A percentile compares a stretch with the other conserved stretches of the same genome.
Conservation (phyloP, 179 eudicot genomes). For the Amaranthus tricolor region DNA sequence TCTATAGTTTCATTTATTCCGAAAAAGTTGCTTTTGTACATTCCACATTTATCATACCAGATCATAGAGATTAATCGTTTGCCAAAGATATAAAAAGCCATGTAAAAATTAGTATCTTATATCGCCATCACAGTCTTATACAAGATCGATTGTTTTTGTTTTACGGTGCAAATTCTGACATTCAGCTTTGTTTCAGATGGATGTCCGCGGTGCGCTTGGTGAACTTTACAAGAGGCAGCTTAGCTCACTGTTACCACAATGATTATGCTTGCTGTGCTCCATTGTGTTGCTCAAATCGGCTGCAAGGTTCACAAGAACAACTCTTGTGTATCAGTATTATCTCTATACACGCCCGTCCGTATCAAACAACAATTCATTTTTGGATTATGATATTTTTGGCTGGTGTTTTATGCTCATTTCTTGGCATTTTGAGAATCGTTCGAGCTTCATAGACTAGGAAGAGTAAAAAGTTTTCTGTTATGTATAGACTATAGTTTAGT, state of each 20-base stretch:
- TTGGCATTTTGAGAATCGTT: slow-evolving; percentile 1
- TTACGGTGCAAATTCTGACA: background rate
- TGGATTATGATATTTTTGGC: slow-evolving; percentile 19
- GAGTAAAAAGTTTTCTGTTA: background rate
- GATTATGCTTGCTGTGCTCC: slow-evolving; percentile 1
- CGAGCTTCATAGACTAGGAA: slow-evolving; percentile 3
- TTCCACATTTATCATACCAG: too few relatives aligned
- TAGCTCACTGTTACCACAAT: slow-evolving; percentile 47
- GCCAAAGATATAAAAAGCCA: background rate
- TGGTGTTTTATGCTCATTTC: background rate
- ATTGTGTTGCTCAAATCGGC: background rate
- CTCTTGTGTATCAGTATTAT: background rate
- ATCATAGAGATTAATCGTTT: background rate
- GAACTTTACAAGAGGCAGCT: slow-evolving; percentile 80
- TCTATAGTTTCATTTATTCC: background rate
- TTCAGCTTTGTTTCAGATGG: slow-evolving; percentile 54
- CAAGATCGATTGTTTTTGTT: background rate
- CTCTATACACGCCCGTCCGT: slow-evolving; percentile 5
- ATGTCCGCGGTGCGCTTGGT: slow-evolving; percentile 84
- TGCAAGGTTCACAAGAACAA: background rate
- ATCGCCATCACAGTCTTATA: background rate
- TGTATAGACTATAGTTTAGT: slow-evolving; percentile 10
- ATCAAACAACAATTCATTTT: slow-evolving; percentile 1
- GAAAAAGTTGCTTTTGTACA: background rate
- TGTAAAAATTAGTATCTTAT: background rate